These are phyloP conservation scores for Neospora caninum DNA, from an alignment of 169 alveolate genomes.

Conservation along the genomic window DNA sequence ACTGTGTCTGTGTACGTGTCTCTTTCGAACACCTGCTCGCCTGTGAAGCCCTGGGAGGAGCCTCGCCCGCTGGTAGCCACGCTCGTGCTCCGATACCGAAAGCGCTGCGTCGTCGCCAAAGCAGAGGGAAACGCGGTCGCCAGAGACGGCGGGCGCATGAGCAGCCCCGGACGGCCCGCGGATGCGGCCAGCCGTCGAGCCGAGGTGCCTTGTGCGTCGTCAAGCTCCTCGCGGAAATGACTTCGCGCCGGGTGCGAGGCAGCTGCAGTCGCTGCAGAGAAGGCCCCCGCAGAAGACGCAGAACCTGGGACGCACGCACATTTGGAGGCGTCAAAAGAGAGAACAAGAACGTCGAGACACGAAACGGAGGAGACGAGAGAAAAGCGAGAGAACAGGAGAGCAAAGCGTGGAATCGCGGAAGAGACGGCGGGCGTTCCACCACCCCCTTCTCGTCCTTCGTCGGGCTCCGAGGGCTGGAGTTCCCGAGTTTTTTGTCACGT, in stretches of 20 bases:
- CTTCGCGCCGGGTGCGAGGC: not conserved
- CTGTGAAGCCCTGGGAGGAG: not conserved
- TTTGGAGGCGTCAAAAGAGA: too few relatives aligned
- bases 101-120: not conserved
- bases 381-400: too few relatives aligned
- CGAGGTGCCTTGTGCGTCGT: not conserved
- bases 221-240: too few relatives aligned
- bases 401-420: too few relatives aligned
- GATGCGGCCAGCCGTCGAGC: not conserved
- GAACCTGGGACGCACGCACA: not conserved
- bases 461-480: too few relatives aligned
- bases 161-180: not conserved
- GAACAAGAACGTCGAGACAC: too few relatives aligned
- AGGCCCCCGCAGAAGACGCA: not conserved
- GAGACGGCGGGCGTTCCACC: too few relatives aligned
- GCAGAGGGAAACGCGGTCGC: not conserved
- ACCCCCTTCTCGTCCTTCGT: too few relatives aligned
- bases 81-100: not conserved
- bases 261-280: not conserved
- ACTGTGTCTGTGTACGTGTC: constrained; percentile 16
- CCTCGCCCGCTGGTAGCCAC: not conserved
- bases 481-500: too few relatives aligned
- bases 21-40: not conserved
- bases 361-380: too few relatives aligned
- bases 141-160: not conserved